Evolutionary conservation across 1,139 yeast genomes (phyloP).

Genomic region (Magnusiomyces sp.): DNA sequence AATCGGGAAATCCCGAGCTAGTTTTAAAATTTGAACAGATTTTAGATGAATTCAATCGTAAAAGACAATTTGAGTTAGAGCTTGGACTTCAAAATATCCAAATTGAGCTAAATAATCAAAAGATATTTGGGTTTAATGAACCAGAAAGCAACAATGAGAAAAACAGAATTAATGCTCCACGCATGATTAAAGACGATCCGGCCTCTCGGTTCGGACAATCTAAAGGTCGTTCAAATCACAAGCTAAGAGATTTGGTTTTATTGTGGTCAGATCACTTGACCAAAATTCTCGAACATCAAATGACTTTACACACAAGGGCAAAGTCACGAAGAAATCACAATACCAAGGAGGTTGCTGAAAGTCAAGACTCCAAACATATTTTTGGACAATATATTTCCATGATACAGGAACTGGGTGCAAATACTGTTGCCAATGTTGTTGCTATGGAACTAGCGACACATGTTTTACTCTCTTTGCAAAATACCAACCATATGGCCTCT

Average conservation of each 20-base stretch:
- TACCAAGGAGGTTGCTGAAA: neutral
- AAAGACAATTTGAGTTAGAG: conserved; percentile 48
- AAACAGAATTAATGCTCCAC: no score
- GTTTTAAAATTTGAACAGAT: conserved; percentile 46
- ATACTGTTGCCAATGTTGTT: neutral
- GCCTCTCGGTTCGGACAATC: neutral
- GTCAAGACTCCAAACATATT: neutral
- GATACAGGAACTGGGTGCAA: neutral
- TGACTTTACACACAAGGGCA: neutral
- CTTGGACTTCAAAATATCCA: neutral
- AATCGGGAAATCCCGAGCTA: conserved; percentile 23
- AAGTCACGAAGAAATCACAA: neutral
- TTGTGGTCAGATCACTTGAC: neutral
- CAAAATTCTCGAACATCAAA: neutral
- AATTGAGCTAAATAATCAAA: no score
- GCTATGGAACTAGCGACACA: conserved; percentile 12
- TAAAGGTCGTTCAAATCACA: neutral
- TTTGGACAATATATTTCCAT: neutral
- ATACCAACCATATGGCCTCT: neutral
- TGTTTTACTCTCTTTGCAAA: neutral
- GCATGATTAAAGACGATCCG: neutral
- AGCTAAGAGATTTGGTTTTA: neutral
- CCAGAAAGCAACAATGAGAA: no score
- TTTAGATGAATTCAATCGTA: conserved; percentile 56
- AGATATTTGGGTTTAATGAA: no score